Evolutionary conservation across 208 protist species (phyloP), one percentile per base, ranked within the genome.

Genomic region (Novymonas esmeraldas): DNA sequence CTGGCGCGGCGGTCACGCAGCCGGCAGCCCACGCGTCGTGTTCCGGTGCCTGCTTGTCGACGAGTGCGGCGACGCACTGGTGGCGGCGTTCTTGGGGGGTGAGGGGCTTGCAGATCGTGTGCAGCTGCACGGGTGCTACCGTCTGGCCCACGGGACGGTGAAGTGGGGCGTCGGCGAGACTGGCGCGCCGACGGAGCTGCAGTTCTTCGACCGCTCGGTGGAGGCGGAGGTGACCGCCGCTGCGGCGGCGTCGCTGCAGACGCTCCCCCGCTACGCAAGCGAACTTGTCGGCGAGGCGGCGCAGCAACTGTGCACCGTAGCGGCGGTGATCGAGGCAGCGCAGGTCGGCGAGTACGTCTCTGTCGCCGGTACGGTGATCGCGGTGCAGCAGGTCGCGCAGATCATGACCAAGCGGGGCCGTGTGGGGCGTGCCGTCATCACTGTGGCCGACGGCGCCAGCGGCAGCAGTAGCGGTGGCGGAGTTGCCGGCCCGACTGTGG

Each of bases 401-500:
- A 73, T 88, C 16, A 70, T 77, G 44, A 94, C 91, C 0, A 84
- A 83, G 54, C 70, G 79, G 2, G 88, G 91, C 5, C 80, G 80
- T 18, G 88, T 94, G 31, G 73, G 76, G 66, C 76, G 81, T 1
- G 44, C 60, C 0, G 62, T 59, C 6, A 42, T 94, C 24, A 65
- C 64, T 14, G 45, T 96, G 11, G 55, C 58, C 29, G 67, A 85
- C 45, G 78, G 84, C 24, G 34, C 34, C 5, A 45, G 56, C 0
- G 20, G 63, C 26, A 20, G 20, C 48, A 33, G 22, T 9, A 29
- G 3, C 22, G 9, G 5, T 14, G 4, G 18, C 2, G 39, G 28
- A 28, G 4, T 31, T 2, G 31, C 36, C 45, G 29, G 29, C 18
- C 26, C 39, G 18, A 45, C 38, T 20, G 42, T 91, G 6, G 86